Percentiles rank a stretch among this genome's conserved stretches.
Conservation (phyloP, 2,329 filamentous ascomycete genomes). For the Aspergillus hiratsukae region DNA sequence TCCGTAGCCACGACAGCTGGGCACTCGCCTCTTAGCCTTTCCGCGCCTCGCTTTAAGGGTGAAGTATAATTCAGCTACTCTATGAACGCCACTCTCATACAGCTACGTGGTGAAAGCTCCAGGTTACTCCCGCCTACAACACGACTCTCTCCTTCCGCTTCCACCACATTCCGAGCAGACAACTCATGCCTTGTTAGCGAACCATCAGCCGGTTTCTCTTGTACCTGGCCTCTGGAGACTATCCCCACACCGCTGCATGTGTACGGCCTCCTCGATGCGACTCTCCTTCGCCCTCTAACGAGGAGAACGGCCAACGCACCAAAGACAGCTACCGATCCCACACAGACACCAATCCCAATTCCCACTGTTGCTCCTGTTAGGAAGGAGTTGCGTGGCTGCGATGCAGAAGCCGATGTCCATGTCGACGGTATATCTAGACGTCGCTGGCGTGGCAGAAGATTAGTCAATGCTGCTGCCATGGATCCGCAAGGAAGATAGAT, state of each 20-base stretch:
- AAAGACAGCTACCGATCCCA: not conserved
- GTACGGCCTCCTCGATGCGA: not conserved
- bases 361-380: not conserved
- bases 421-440: not conserved
- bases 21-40: not conserved
- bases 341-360: not conserved
- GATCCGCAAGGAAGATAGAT: not conserved
- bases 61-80: not conserved
- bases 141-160: not conserved
- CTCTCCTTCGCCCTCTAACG: not conserved
- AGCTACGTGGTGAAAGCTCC: not conserved
- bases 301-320: not conserved
- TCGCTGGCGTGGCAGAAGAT: not conserved
- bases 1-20: not conserved
- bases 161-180: not conserved
- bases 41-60: not conserved
- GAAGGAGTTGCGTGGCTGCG: not conserved
- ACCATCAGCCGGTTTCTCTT: not conserved
- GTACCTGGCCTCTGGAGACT: not conserved
- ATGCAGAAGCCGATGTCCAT: not conserved
- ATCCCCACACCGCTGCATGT: not conserved
- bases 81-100: not conserved
- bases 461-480: not conserved
- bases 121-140: not conserved
- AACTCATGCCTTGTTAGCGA: not conserved